Base-by-base conservation (phyloP, 75 land plant genomes). In the Chamaecyparis obtusa region DNA sequence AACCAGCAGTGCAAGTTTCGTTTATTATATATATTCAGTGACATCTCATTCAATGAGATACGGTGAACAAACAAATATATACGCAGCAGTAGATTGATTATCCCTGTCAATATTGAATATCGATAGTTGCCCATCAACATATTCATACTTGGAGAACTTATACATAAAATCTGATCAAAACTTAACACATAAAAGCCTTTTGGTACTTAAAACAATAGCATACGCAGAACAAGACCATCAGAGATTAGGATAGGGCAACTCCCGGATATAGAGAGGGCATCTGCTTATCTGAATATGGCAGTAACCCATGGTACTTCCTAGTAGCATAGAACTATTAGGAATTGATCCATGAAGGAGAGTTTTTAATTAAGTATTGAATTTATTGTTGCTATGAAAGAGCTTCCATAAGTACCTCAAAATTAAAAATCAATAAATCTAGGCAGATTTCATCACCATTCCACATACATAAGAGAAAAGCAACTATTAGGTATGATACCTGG, bases 171-270 rank as follows among this genome's bases (percentile, higher is more conserved):
- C n/a, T n/a, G n/a, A n/a, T n/a, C n/a, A n/a, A n/a, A n/a, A n/a
- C n/a, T n/a, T n/a, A n/a, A n/a, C n/a, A n/a, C n/a, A n/a, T n/a
- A 39, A 95, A 79, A 89, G 97, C 19, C 93, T 96, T 85, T 87
- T 98, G 83, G 92, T 95, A 19, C 94, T 98, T 82, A 97, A 98
- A 89, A 94, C 94, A 39, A 95, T 96, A 96, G 90, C 97, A 84
- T 91, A 95, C 79, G 95, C 95, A 84, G 99, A 98, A 75, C 90
- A 89, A 72, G 99, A 97, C 88, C 95, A 96, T 87, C 89, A 91
- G 75, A 88, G 32, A 36, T 39, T 67, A 54, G 46, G 75, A 80
- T 36, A 92, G 83, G 64, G 19, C 60, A 39, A 88, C 2, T 39
- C 1, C 41, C 41, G 2, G 87, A 54, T 57, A 82, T 85, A 87